phyloP scores from a whole-genome alignment of 371 early-diverging fungal species.

The Saksenaea oblongispora region DNA sequence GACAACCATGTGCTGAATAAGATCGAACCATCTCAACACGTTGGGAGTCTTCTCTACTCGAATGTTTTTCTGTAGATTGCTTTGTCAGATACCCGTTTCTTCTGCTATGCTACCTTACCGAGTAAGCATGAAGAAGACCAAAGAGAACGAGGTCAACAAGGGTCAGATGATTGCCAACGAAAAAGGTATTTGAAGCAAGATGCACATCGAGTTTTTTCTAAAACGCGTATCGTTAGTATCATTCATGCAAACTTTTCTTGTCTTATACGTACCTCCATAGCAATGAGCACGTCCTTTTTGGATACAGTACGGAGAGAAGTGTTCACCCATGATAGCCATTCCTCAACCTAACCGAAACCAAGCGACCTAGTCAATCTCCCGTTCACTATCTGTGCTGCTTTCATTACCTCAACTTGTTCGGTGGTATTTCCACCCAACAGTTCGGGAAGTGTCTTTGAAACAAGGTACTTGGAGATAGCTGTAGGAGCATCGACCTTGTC shows the following conservation, averaged over 20 bases:
- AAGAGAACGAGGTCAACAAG: slow-evolving; percentile 75
- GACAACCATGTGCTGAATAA: slow-evolving; percentile 67
- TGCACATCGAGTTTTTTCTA: slow-evolving; percentile 65
- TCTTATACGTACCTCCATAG: slow-evolving; percentile 36
- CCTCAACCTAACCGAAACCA: slow-evolving; percentile 46
- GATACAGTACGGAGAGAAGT: slow-evolving; percentile 33
- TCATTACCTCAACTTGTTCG: slow-evolving; percentile 55
- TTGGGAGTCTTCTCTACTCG: slow-evolving; percentile 49
- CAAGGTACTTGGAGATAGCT: slow-evolving; percentile 54
- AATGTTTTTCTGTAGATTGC: slow-evolving; percentile 37
- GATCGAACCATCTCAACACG: slow-evolving; percentile 78
- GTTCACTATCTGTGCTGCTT: not conserved
- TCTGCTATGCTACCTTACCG: slow-evolving; percentile 43
- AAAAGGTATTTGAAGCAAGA: slow-evolving; percentile 61
- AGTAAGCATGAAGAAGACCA: slow-evolving; percentile 62
- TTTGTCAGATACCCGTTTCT: slow-evolving; percentile 18
- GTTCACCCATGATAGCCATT: slow-evolving; percentile 43
- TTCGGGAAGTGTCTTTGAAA: slow-evolving; percentile 47
- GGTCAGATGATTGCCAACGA: slow-evolving; percentile 65
- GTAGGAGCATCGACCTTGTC: slow-evolving; percentile 51
- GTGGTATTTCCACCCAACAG: slow-evolving; percentile 54
- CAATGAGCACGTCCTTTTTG: slow-evolving; percentile 43
- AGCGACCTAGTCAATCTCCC: slow-evolving; percentile 14
- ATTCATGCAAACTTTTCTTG: not conserved
- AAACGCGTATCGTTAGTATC: not conserved